These are phyloP conservation scores for Aphanomyces euteiches DNA, from an alignment of 352 stramenopile genomes.

Conservation along the genomic window DNA sequence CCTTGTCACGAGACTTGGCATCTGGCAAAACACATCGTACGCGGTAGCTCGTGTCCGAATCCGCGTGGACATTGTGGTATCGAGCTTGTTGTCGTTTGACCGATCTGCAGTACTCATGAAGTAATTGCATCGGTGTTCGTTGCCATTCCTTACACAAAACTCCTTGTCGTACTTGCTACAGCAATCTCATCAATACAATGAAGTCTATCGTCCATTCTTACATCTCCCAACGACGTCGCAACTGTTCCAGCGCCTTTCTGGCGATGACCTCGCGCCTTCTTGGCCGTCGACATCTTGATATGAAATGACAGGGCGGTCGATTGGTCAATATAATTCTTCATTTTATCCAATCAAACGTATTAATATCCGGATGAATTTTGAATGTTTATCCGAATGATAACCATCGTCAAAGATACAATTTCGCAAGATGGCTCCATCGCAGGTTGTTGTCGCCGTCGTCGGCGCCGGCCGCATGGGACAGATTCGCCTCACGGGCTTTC, in stretches of 20 bases:
- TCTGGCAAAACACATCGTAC: constrained; percentile 89
- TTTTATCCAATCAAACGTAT: constrained; percentile 11
- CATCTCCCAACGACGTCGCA: constrained; percentile 73
- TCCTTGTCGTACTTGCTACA: constrained; percentile 63
- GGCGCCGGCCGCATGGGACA: constrained; percentile 71
- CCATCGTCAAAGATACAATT: constrained; percentile 6
- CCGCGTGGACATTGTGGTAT: constrained; percentile 52
- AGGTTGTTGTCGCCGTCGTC: constrained; percentile 48
- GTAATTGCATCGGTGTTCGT: constrained; percentile 89
- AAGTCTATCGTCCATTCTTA: constrained; percentile 32
- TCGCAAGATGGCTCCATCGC: neutral
- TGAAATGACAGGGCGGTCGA: neutral
- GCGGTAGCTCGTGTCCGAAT: constrained; percentile 39
- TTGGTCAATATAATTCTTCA: constrained; percentile 16
- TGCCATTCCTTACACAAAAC: constrained; percentile 92
- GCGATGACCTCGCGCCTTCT: constrained; percentile 54
- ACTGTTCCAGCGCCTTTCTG: constrained; percentile 86
- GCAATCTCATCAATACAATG: neutral
- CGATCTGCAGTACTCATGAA: constrained; percentile 91
- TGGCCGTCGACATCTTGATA: constrained; percentile 17
- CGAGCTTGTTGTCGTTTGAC: constrained; percentile 84
- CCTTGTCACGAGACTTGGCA: constrained; percentile 90
- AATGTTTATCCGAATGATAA: constrained; percentile 1
- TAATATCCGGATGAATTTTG: neutral
- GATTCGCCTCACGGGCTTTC: constrained; percentile 60